Conservation (phyloP, 139 green algal species). For the Gonium pectorale region DNA sequence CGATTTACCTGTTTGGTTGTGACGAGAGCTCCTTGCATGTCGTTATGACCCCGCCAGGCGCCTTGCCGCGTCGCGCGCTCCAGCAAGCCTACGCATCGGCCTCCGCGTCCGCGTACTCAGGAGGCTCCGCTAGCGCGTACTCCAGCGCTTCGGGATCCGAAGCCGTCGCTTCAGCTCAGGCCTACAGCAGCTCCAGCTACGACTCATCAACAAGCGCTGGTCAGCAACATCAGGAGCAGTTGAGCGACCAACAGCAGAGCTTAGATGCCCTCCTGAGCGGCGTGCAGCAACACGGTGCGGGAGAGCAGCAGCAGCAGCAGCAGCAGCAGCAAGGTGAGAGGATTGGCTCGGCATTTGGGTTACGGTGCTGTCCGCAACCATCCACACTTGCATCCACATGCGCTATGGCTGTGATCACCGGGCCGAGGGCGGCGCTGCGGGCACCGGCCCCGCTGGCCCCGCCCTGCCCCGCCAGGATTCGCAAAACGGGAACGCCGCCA, state of each 20-base stretch:
- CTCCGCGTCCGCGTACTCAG: neutral
- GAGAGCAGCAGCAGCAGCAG: neutral
- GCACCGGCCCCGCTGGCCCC: no score
- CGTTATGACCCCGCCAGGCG: slow-evolving; percentile 1
- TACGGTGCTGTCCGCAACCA: no score
- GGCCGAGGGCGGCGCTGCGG: no score
- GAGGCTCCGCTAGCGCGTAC: no score
- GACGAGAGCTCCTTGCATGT: no score
- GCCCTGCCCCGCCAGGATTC: no score
- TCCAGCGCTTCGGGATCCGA: no score
- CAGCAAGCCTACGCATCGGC: neutral
- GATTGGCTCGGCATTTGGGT: neutral
- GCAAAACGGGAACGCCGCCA: no score
- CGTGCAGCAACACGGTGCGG: neutral
- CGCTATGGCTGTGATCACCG: no score
- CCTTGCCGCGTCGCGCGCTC: neutral
- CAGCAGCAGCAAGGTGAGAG: neutral
- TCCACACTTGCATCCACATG: no score
- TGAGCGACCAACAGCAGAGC: neutral
- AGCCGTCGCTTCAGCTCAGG: neutral
- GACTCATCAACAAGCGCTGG: neutral
- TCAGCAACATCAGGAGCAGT: neutral
- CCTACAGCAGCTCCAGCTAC: neutral
- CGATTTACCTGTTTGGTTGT: no score
- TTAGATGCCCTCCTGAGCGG: neutral